Evolutionary conservation across 306 rosid species (phyloP).

Genomic region (Myrica gale): DNA sequence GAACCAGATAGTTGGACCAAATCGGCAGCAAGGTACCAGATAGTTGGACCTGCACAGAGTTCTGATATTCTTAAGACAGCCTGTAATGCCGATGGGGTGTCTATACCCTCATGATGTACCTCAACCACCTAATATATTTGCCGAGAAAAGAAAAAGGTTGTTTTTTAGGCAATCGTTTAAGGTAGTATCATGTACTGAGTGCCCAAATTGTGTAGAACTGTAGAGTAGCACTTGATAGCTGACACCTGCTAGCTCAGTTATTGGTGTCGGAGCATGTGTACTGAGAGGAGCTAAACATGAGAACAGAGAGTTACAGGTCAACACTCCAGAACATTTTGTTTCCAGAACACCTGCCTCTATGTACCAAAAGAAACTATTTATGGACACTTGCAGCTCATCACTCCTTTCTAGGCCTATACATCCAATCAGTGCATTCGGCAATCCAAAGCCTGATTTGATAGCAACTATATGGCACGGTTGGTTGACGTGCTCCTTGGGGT

Average conservation of each 20-base stretch:
- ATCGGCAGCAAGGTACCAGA: too few relatives aligned
- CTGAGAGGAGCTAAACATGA: too few relatives aligned
- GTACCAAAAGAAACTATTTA: slow-evolving; percentile 40
- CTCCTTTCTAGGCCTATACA: slow-evolving; percentile 46
- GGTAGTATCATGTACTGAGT: too few relatives aligned
- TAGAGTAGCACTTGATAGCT: background rate
- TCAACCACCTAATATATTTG: too few relatives aligned
- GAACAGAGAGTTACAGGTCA: background rate
- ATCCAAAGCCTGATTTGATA: slow-evolving; percentile 4
- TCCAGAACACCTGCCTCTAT: slow-evolving; percentile 19
- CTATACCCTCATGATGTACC: too few relatives aligned
- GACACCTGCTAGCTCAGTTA: background rate
- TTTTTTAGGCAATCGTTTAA: too few relatives aligned
- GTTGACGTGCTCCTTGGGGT: slow-evolving; percentile 6
- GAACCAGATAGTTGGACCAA: too few relatives aligned
- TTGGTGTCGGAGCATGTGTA: too few relatives aligned
- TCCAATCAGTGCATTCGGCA: slow-evolving; percentile 29
- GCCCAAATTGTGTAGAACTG: background rate
- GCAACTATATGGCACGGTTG: slow-evolving; percentile 6
- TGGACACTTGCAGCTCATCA: slow-evolving; percentile 55
- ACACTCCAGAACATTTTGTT: slow-evolving; percentile 24
- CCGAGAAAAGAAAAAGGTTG: too few relatives aligned
- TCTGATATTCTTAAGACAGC: too few relatives aligned
- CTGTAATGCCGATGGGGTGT: too few relatives aligned
- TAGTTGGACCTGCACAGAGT: too few relatives aligned